These are phyloP conservation scores for Candida gorgasii DNA, from an alignment of 805 yeast species.

Conservation along the genomic window DNA sequence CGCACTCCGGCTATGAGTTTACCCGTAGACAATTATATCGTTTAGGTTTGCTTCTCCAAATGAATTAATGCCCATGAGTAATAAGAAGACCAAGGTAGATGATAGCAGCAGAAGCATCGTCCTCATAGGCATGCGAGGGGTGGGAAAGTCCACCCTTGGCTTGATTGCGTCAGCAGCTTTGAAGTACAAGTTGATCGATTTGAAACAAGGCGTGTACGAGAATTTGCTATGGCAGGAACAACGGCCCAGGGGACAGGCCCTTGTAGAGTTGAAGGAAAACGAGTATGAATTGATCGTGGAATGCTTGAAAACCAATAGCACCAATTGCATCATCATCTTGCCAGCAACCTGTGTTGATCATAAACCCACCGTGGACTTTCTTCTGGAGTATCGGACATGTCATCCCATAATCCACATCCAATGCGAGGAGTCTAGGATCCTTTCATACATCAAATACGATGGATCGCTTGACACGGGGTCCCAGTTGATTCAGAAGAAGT, in stretches of 20 bases:
- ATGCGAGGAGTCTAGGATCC: constrained; percentile 17
- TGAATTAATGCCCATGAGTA: neutral
- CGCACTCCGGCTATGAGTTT: neutral
- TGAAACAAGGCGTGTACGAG: constrained; percentile 17
- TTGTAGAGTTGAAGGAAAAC: constrained; percentile 13
- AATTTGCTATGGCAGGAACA: constrained; percentile 16
- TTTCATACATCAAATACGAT: constrained; percentile 13
- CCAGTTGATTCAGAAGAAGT: constrained; percentile 10
- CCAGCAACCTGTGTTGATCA: constrained; percentile 17
- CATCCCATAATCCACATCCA: constrained; percentile 16
- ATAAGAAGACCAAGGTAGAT: neutral
- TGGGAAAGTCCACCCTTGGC: constrained; percentile 20
- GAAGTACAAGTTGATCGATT: constrained; percentile 16
- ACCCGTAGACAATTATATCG: neutral
- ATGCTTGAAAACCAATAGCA: constrained; percentile 4
- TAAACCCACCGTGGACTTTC: constrained; percentile 10
- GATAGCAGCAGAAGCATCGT: constrained; percentile 6
- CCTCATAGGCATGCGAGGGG: constrained; percentile 20
- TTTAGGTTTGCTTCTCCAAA: neutral
- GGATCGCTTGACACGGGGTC: constrained; percentile 13
- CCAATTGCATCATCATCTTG: constrained; percentile 13
- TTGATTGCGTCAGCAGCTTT: constrained; percentile 20
- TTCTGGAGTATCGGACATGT: constrained; percentile 7
- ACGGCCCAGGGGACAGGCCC: constrained; percentile 12
- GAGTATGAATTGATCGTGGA: constrained; percentile 12